Conservation (phyloP, 148 eudicot genomes). For the Suaeda aralocaspica region DNA sequence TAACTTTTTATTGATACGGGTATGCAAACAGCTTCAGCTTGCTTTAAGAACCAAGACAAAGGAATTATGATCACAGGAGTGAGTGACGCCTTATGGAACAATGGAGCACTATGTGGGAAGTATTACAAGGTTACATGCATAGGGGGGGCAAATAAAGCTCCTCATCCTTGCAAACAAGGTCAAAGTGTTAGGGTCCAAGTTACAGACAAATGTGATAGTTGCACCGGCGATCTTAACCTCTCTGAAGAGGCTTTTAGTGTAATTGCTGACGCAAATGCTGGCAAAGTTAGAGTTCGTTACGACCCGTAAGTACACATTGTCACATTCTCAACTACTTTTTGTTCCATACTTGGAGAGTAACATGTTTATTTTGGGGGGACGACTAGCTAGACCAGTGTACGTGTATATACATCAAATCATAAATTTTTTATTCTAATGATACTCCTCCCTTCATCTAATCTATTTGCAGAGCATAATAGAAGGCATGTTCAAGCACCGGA, state of each 20-base stretch:
- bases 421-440: too few relatives aligned
- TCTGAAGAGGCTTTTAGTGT: slow-evolving; percentile 13
- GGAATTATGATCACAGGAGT: slow-evolving; percentile 11
- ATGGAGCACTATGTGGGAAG: slow-evolving; percentile 14
- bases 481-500: too few relatives aligned
- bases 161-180: slow-evolving; percentile 20
- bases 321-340: not conserved
- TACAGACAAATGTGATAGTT: slow-evolving; percentile 5
- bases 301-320: slow-evolving; percentile 17
- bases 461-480: too few relatives aligned
- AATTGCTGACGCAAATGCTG: slow-evolving; percentile 11
- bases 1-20: too few relatives aligned
- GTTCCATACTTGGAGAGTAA: too few relatives aligned
- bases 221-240: slow-evolving; percentile 22
- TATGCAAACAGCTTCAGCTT: slow-evolving; percentile 21
- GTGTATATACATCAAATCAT: too few relatives aligned
- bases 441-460: too few relatives aligned
- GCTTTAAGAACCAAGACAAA: not conserved
- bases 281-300: slow-evolving; percentile 15
- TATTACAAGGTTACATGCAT: slow-evolving; percentile 15
- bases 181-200: slow-evolving; percentile 4
- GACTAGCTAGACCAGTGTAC: too few relatives aligned
- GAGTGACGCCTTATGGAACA: slow-evolving; percentile 8
- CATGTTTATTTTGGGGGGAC: too few relatives aligned
- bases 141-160: slow-evolving; percentile 9